Base-by-base conservation (phyloP, 805 yeast species). In the Saccharomycopsis fermentans region DNA sequence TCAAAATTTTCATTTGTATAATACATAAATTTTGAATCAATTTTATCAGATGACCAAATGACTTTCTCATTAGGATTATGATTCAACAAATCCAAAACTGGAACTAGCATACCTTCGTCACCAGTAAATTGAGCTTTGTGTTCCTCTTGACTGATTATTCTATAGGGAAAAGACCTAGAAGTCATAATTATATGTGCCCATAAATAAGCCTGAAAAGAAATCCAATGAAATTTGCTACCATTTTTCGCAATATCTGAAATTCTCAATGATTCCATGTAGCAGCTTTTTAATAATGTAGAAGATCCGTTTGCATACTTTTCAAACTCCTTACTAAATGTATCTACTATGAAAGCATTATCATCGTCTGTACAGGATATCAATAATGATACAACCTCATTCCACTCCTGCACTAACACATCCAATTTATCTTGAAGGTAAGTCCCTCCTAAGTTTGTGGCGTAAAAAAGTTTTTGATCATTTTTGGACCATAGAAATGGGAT, bases 161-260 rank as follows among this genome's bases (percentile, higher is more conserved):
- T 63, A 56, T 81, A 77, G 1, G 97, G 97, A 67, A 91, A 91
- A 0, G 95, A 86, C 63, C 97, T 77, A 1, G 96, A 84, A 14
- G 84, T 78, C 63, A 87, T 77, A 14, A 89, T 86, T 55, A 81
- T 74, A 52, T 80, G 74, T 0, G 95, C 81, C 96, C 97, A 91
- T 6, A 86, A 67, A 67, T 83, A 90, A 6, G 82, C 83, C 0
- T 82, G 74, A 65, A 87, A 86, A 59, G 82, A 74, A 0, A 83
- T 77, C 91, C 91, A 86, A 48, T 70, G 71, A 47, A 64, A 58
- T 34, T 67, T 63, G 0, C 71, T 51, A 3, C 61, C 59, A 21
- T 3, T 3, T 3, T 21, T 43, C 24, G 50, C 24, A 43, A 6
- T 60, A 63, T 37, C 63, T 55, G 0, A 58, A 47, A 35, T 52